Evolutionary conservation across 2,329 filamentous ascomycete genomes (phyloP), one percentile per base, ranked within the genome.

Genomic region (Epicoccum sorghinum): DNA sequence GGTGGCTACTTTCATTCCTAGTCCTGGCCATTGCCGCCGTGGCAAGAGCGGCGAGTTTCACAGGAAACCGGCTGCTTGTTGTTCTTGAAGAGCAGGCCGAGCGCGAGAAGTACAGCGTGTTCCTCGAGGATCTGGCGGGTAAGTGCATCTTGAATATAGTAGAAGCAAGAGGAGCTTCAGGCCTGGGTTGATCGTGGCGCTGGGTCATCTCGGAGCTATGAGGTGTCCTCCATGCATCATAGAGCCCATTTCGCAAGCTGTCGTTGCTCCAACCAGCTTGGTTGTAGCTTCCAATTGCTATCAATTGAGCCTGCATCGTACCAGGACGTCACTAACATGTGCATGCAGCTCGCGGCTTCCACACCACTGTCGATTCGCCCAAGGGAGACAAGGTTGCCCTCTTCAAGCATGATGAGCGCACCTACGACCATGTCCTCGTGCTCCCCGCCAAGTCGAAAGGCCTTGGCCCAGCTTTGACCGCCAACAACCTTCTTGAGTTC

Each of bases 371-470:
- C 73, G 86, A 93, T 74, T 92, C 91, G 7, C 71, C 71, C 30
- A 74, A 74, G 54, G 55, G 66, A 24, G 66, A 66, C 39, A 68
- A 65, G 27, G 90, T 98, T 67, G 83, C 85, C 46, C 82, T 99
- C 62, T 96, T 97, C 80, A 82, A 86, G 71, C 86, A 95, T 60
- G 95, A 93, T 72, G 91, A 95, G 79, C 87, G 89, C 74, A 86
- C 85, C 60, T 98, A 93, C 77, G 93, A 98, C 78, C 93, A 99
- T 77, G 80, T 98, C 61, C 77, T 98, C 61, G 83, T 99, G 65
- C 86, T 98, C 61, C 95, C 95, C 47, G 86, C 88, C 56, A 96
- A 93, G 77, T 86, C 90, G 29, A 99, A 99, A 84, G 93, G 91
- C 58, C 89, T 97, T 57, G 95, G 95, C 52, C 92, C 93, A 61